These are phyloP conservation scores for Populus hybrid DNA, from an alignment of 441 rosid genomes.

Conservation along the genomic window DNA sequence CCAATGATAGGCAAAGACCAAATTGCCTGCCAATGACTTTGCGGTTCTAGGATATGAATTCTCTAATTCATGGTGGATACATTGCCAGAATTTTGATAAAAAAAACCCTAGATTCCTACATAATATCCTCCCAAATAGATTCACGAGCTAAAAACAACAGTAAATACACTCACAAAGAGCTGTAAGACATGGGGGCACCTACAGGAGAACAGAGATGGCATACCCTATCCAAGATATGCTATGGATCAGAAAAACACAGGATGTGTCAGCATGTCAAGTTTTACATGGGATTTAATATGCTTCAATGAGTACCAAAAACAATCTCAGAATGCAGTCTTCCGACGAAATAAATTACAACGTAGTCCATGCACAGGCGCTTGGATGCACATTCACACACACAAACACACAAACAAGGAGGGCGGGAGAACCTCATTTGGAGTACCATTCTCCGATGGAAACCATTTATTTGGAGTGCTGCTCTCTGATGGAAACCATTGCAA, in stretches of 20 bases:
- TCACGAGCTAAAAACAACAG: neutral
- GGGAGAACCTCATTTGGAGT: constrained; percentile 53
- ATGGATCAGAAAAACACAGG: too few species aligned
- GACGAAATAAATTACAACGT: neutral
- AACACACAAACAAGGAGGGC: constrained; percentile 4
- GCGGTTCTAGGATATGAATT: neutral
- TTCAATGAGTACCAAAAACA: neutral
- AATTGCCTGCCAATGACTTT: neutral
- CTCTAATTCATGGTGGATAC: neutral
- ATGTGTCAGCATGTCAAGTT: too few species aligned
- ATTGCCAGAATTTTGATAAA: neutral
- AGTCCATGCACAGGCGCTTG: neutral
- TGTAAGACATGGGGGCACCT: neutral
- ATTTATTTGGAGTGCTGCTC: constrained; percentile 39
- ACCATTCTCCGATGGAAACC: constrained; percentile 70
- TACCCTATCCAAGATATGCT: neutral
- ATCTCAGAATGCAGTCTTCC: neutral
- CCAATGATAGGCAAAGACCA: neutral
- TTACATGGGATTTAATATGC: neutral
- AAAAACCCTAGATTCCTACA: neutral
- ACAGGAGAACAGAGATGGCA: neutral
- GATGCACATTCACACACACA: neutral
- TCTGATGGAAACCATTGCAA: constrained; percentile 82
- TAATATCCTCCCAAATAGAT: neutral
- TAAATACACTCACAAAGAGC: neutral